Conservation (phyloP, 108 stramenopile species). For the Mayamaea pseudoterrestris region DNA sequence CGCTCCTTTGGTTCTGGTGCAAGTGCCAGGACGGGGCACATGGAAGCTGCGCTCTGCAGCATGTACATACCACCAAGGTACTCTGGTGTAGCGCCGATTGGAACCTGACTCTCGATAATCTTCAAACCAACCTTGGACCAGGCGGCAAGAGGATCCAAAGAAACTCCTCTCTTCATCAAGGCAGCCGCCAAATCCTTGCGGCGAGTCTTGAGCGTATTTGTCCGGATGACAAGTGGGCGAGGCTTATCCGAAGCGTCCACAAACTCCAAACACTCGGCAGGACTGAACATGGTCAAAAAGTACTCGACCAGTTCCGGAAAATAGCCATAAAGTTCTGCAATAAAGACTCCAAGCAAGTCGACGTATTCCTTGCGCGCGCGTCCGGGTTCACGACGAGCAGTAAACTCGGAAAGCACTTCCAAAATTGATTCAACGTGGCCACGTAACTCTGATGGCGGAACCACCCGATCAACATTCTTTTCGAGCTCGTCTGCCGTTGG, state of each 20-base stretch:
- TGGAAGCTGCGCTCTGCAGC: conserved; percentile 96
- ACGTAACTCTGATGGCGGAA: conserved; percentile 81
- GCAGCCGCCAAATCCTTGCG: conserved; percentile 94
- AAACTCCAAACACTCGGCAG: conserved; percentile 90
- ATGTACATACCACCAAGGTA: conserved; percentile 99
- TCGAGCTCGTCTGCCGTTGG: conserved; percentile 75
- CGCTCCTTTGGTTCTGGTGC: conserved; percentile 89
- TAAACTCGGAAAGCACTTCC: conserved; percentile 87
- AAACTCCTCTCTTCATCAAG: conserved; percentile 94
- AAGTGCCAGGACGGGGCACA: conserved; percentile 95
- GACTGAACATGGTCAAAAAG: conserved; percentile 89
- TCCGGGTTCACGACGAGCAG: conserved; percentile 68
- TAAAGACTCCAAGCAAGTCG: conserved; percentile 74
- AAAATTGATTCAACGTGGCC: conserved; percentile 86
- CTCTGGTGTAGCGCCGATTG: conserved; percentile 98
- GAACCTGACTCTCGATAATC: conserved; percentile 93
- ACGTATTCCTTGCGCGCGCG: conserved; percentile 88
- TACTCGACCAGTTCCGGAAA: conserved; percentile 91
- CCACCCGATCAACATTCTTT: conserved; percentile 77
- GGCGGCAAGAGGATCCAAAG: conserved; percentile 88
- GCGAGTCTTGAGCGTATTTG: conserved; percentile 96
- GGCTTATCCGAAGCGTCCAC: conserved; percentile 91
- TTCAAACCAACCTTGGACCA: conserved; percentile 99
- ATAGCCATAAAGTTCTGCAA: conserved; percentile 94
- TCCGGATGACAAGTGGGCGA: conserved; percentile 91